Conservation (phyloP, 371 early-diverging fungal species). For the Choanephora cucurbitarum region DNA sequence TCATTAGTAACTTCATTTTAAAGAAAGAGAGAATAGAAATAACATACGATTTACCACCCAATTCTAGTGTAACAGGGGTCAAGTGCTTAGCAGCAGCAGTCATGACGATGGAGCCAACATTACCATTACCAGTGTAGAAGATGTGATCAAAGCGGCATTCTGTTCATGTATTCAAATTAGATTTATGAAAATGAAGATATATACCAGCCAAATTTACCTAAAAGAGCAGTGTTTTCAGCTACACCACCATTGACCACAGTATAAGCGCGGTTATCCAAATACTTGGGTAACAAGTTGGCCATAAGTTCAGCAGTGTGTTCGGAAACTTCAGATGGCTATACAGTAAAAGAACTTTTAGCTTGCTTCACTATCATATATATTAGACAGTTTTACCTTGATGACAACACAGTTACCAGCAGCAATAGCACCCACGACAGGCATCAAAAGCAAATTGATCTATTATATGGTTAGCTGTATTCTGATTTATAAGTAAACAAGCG, state of each 20-base stretch:
- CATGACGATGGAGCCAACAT: constrained; percentile 80
- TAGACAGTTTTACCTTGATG: constrained; percentile 60
- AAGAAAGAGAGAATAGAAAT: neutral
- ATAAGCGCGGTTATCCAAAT: constrained; percentile 72
- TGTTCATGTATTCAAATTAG: constrained; percentile 3
- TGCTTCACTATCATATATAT: constrained; percentile 1
- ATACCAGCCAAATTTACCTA: constrained; percentile 40
- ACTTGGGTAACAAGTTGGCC: constrained; percentile 63
- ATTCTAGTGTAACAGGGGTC: constrained; percentile 82
- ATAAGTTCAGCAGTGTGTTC: constrained; percentile 66
- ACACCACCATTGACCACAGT: constrained; percentile 79
- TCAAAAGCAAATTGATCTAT: constrained; percentile 60
- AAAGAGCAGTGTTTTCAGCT: constrained; percentile 68
- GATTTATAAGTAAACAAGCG: neutral
- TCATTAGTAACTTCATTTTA: neutral
- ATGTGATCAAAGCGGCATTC: constrained; percentile 82
- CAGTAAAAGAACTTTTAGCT: neutral
- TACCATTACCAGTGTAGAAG: constrained; percentile 89
- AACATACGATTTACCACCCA: constrained; percentile 79
- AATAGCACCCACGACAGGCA: constrained; percentile 86
- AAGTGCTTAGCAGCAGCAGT: constrained; percentile 78
- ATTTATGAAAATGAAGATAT: constrained; percentile 18
- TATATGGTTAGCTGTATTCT: neutral
- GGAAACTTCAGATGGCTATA: constrained; percentile 84
- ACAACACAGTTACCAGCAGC: constrained; percentile 90